Conservation (phyloP, 495 filamentous ascomycete genomes). For the Friedmanniomyces endolithicus region DNA sequence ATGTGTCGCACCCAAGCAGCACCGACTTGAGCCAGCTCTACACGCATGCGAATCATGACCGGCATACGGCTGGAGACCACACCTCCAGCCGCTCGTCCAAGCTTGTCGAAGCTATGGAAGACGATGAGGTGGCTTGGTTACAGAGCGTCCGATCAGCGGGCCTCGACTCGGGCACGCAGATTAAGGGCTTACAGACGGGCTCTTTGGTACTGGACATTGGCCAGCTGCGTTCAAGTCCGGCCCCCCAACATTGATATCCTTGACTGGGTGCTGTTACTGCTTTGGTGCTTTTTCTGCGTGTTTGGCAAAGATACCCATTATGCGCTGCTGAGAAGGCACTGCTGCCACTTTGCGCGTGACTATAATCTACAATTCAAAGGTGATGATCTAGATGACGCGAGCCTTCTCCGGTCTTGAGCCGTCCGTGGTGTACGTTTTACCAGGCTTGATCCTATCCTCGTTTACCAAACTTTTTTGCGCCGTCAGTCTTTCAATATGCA, state of each 20-base stretch:
- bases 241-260: too few species aligned
- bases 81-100: not conserved
- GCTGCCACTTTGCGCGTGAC: not conserved
- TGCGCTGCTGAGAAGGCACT: not conserved
- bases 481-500: too few species aligned
- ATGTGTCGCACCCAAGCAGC: slow-evolving; percentile 6
- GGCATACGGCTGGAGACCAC: not conserved
- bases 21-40: slow-evolving; percentile 6
- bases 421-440: too few species aligned
- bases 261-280: too few species aligned
- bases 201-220: slow-evolving; percentile 8
- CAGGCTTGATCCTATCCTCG: too few species aligned
- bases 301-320: not conserved
- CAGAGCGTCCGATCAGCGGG: slow-evolving; percentile 11
- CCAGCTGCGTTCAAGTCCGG: slow-evolving; percentile 5
- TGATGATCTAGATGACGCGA: too few species aligned
- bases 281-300: not conserved
- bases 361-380: too few species aligned
- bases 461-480: too few species aligned
- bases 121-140: slow-evolving; percentile 17
- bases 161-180: not conserved
- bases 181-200: slow-evolving; percentile 6
- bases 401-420: too few species aligned
- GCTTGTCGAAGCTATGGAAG: not conserved
- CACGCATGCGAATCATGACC: slow-evolving; percentile 2